Conservation (phyloP, 179 eudicot species). For the Gypsophila paniculata region DNA sequence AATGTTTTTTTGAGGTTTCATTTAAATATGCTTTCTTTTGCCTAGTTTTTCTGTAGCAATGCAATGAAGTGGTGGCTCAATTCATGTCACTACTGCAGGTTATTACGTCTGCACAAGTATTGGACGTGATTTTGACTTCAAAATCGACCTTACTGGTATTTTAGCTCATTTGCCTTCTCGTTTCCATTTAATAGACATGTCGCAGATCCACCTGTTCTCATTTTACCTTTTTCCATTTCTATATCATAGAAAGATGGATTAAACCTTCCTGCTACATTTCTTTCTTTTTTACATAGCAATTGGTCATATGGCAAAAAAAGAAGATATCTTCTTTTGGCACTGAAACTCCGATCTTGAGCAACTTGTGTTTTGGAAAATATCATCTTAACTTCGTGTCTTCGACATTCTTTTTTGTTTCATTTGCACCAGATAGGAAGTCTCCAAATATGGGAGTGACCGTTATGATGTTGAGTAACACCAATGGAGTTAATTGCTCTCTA, state of each 20-base stretch:
- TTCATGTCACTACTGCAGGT: constrained; percentile 41
- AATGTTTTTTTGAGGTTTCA: neutral
- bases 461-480: constrained; percentile 46
- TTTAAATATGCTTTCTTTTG: neutral
- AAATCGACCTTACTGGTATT: constrained; percentile 54
- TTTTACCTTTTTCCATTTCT: constrained; percentile 3
- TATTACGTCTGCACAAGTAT: constrained; percentile 71
- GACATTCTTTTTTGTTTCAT: constrained; percentile 12
- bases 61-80: neutral
- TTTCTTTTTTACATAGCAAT: neutral
- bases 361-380: neutral
- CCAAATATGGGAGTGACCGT: constrained; percentile 68
- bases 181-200: neutral
- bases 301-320: neutral
- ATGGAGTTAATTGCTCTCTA: constrained; percentile 62
- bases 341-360: neutral
- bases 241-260: constrained; percentile 4
- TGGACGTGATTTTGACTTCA: constrained; percentile 50
- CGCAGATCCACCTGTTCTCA: constrained; percentile 4
- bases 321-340: neutral
- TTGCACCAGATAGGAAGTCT: constrained; percentile 49
- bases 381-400: neutral
- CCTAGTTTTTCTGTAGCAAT: neutral
- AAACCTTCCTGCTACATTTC: neutral
- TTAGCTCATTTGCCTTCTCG: constrained; percentile 8